Base-by-base conservation (phyloP, 768 basidiomycete genomes). In the Strobilomyces echinocephalus region DNA sequence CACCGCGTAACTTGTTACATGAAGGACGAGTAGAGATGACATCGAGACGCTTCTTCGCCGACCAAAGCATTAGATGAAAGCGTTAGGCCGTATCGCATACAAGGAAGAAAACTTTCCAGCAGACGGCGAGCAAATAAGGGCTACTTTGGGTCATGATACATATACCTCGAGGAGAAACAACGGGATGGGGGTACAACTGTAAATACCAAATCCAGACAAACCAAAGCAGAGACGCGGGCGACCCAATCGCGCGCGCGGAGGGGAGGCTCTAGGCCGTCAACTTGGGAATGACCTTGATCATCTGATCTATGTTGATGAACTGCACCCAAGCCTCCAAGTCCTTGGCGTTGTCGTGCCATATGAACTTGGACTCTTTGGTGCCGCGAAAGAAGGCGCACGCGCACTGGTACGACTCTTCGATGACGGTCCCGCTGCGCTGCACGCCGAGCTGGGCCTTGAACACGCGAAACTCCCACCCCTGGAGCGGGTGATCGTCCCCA, bases 401-500 rank as follows among this genome's bases (percentile, higher is more conserved):
- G 64, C 88, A 91, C 64, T 88, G 84, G 62, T 91, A 91, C 42
- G 76, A 69, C 68, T 91, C 87, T 57, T 83, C 77, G 39, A 87
- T 71, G 18, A 68, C 63, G 26, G 76, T 60, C 14, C 79, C 78
- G 33, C 74, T 69, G 8, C 84, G 77, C 12, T 81, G 80, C 3
- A 90, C 84, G 15, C 85, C 87, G 15, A 91, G 77, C 50, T 81
- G 80, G 14, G 86, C 81, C 52, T 78, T 79, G 78, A 87, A 93
- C 39, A 92, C 73, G 8, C 91, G 80, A 69, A 93, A 91, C 66
- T 93, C 91, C 91, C 91, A 93, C 0, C 91, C 91, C 18, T 77
- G 74, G 0, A 92, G 74, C 2, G 81, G 79, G 41, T 81, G 78
- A 5, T 82, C 81, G 66, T 92, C 91, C 2, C 85, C 86, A 1